Evolutionary conservation across 352 stramenopile species (phyloP).

Genomic region (Phytopythium kandeliae): DNA sequence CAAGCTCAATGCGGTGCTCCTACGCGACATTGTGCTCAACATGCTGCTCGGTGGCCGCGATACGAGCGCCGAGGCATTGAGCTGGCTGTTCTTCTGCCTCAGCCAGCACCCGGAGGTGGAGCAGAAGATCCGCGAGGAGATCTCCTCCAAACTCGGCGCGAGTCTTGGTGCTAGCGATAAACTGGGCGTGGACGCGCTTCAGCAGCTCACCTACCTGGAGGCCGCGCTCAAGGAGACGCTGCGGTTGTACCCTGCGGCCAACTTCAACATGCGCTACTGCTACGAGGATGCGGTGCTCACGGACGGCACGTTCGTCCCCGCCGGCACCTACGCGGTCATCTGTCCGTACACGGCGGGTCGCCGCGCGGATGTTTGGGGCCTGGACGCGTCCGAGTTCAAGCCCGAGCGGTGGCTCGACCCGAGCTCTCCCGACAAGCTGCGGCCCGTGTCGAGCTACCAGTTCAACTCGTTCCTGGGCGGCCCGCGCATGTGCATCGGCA

Average conservation of each 20-base stretch:
- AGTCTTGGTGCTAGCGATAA: slow-evolving; percentile 7
- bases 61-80: slow-evolving; percentile 54
- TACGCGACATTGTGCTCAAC: slow-evolving; percentile 67
- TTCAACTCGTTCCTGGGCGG: slow-evolving; percentile 58
- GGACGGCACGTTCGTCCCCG: slow-evolving; percentile 39
- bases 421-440: slow-evolving; percentile 8
- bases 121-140: slow-evolving; percentile 24
- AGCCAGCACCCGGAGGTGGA: slow-evolving; percentile 40
- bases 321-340: slow-evolving; percentile 32
- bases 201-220: slow-evolving; percentile 5
- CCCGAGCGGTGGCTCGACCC: slow-evolving; percentile 46
- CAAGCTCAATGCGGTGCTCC: slow-evolving; percentile 11
- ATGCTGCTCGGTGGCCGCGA: slow-evolving; percentile 65
- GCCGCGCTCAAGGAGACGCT: slow-evolving; percentile 7
- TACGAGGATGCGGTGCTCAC: slow-evolving; percentile 22
- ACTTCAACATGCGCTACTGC: slow-evolving; percentile 23
- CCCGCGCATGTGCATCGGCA: slow-evolving; percentile 49
- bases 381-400: slow-evolving; percentile 39
- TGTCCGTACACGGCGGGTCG: slow-evolving; percentile 36
- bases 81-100: slow-evolving; percentile 61
- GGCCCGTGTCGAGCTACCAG: slow-evolving; percentile 27
- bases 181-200: not conserved
- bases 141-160: not conserved
- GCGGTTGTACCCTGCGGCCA: slow-evolving; percentile 12
- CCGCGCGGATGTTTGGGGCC: slow-evolving; percentile 36